Evolutionary conservation across 768 basidiomycete genomes (phyloP).

Genomic region (Lactarius deliciosus): DNA sequence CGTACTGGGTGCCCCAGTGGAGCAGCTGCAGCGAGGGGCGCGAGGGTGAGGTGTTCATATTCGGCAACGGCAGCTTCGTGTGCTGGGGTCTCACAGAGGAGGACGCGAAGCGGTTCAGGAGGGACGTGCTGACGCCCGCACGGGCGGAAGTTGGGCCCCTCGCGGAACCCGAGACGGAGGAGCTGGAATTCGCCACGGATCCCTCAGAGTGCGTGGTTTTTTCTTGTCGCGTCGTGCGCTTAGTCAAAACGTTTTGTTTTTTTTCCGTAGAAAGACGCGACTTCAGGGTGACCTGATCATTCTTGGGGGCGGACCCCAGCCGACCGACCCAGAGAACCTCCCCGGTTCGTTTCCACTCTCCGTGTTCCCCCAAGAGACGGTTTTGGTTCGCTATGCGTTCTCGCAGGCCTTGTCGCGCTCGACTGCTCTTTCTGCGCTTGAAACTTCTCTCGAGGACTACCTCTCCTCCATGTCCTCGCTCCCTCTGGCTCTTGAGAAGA

Average conservation of each 20-base stretch:
- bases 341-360: slow-evolving; percentile 48
- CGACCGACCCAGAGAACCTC: slow-evolving; percentile 51
- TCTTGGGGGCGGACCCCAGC: slow-evolving; percentile 65
- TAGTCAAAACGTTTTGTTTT: neutral
- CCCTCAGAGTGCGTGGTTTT: slow-evolving; percentile 66
- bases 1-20: slow-evolving; percentile 77
- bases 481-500: slow-evolving; percentile 71
- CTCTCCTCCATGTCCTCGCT: slow-evolving; percentile 78
- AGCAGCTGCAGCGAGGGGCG: slow-evolving; percentile 41
- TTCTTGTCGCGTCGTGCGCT: slow-evolving; percentile 13
- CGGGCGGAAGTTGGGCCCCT: slow-evolving; percentile 65
- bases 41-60: slow-evolving; percentile 85
- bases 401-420: slow-evolving; percentile 91
- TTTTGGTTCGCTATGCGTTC: slow-evolving; percentile 86
- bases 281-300: slow-evolving; percentile 92
- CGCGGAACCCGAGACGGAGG: slow-evolving; percentile 76
- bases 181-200: slow-evolving; percentile 90
- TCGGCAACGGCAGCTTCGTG: slow-evolving; percentile 84
- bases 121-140: slow-evolving; percentile 55
- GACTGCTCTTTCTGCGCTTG: slow-evolving; percentile 83
- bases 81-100: slow-evolving; percentile 85
- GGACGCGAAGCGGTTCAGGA: slow-evolving; percentile 67
- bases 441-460: slow-evolving; percentile 79
- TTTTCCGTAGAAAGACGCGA: slow-evolving; percentile 63
- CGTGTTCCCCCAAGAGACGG: slow-evolving; percentile 63